Conservation (phyloP, 2,329 filamentous ascomycete genomes). For the Penicillium hesseltinei region DNA sequence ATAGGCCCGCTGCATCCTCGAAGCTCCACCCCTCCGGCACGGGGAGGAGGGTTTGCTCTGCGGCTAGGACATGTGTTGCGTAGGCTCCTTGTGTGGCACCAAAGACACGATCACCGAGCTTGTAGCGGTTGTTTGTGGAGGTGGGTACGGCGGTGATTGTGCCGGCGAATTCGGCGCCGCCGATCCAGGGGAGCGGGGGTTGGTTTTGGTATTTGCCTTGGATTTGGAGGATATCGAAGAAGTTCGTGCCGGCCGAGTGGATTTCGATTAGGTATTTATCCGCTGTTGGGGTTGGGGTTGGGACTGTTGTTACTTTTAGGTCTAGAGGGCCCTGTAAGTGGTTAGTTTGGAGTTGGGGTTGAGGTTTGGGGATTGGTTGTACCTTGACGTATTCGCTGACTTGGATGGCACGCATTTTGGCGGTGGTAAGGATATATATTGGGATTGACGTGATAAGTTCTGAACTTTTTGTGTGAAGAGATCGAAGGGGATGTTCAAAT, state of each 20-base stretch:
- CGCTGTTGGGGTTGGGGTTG: conserved; percentile 68
- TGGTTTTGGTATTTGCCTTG: conserved; percentile 95
- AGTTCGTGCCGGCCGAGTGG: conserved; percentile 85
- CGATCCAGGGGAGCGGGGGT: conserved; percentile 81
- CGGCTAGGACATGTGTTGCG: conserved; percentile 69
- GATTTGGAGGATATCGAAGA: conserved; percentile 95
- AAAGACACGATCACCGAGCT: conserved; percentile 79
- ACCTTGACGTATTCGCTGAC: conserved; percentile 73
- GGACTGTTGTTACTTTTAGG: conserved; percentile 70
- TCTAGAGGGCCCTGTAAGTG: conserved; percentile 67
- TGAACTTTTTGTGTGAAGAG: neutral
- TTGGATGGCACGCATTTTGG: conserved; percentile 73
- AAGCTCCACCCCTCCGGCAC: conserved; percentile 81
- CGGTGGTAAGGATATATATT: neutral
- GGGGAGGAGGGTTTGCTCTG: conserved; percentile 66
- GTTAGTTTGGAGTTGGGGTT: conserved; percentile 8
- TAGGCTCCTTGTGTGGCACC: conserved; percentile 84
- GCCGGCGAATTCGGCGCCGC: conserved; percentile 84
- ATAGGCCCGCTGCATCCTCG: conserved; percentile 80
- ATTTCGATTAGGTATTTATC: conserved; percentile 84
- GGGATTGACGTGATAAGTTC: neutral
- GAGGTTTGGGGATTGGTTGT: neutral
- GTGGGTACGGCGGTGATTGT: conserved; percentile 67
- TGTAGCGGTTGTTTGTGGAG: conserved; percentile 58
- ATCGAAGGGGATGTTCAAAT: neutral